A percentile compares a stretch with the other conserved stretches of the same genome.
phyloP scores from a whole-genome alignment of 2,329 filamentous ascomycete species.

The Zymoseptoria crescenta region DNA sequence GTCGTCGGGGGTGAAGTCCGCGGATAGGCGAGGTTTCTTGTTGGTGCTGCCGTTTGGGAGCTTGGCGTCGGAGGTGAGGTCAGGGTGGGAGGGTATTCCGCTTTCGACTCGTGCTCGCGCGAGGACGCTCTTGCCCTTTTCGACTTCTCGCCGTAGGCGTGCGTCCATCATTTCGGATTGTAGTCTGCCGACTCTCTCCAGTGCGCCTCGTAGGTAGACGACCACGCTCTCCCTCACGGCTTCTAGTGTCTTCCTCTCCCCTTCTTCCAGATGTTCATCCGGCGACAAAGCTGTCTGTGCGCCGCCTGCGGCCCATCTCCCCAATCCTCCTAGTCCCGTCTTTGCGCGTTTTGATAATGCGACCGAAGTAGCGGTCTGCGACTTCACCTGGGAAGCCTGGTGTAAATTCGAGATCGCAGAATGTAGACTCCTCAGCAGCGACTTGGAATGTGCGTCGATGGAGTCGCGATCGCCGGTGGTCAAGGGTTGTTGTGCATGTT shows the following conservation, averaged over 20 bases:
- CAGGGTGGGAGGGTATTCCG: conserved; percentile 18
- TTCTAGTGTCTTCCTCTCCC: conserved; percentile 55
- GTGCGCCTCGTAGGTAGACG: conserved; percentile 66
- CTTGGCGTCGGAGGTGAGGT: conserved; percentile 3
- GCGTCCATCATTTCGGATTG: conserved; percentile 93
- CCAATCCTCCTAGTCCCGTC: conserved; percentile 56
- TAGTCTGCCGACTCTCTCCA: conserved; percentile 68
- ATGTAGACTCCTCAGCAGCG: conserved; percentile 77
- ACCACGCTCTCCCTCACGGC: conserved; percentile 74
- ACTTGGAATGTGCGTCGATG: conserved; percentile 80
- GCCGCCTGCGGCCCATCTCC: conserved; percentile 57
- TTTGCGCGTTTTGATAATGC: conserved; percentile 62
- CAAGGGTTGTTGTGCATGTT: conserved; percentile 47
- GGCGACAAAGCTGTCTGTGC: conserved; percentile 46
- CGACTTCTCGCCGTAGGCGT: conserved; percentile 71
- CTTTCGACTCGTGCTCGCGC: conserved; percentile 47
- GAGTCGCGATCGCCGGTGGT: conserved; percentile 77
- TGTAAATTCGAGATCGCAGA: conserved; percentile 70
- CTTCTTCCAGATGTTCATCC: conserved; percentile 68
- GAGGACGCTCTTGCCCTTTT: conserved; percentile 80
- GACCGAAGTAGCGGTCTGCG: conserved; percentile 63
- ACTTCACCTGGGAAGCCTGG: conserved; percentile 73
- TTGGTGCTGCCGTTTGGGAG: not conserved
- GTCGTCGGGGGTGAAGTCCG: conserved; percentile 2
- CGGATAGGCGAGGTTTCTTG: conserved; percentile 5